Evolutionary conservation across 345 rosid species (phyloP).

Genomic region (Acer negundo): DNA sequence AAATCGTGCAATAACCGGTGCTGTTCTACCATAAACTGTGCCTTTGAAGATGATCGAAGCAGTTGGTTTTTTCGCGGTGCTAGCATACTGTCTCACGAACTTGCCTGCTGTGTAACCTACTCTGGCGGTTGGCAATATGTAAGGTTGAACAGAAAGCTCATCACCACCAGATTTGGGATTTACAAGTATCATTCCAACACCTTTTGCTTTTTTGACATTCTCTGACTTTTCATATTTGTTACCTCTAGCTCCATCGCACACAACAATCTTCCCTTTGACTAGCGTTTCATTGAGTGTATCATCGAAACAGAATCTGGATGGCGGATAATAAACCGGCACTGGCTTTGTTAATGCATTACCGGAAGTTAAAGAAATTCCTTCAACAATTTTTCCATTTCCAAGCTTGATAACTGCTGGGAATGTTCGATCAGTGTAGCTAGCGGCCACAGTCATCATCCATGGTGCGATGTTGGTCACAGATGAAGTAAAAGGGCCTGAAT

Average conservation of each 20-base stretch:
- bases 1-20: slow-evolving; percentile 70
- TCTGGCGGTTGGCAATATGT: slow-evolving; percentile 51
- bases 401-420: slow-evolving; percentile 61
- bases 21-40: slow-evolving; percentile 51
- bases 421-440: slow-evolving; percentile 64
- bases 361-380: slow-evolving; percentile 52
- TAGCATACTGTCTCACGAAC: slow-evolving; percentile 40
- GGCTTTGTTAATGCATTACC: slow-evolving; percentile 36
- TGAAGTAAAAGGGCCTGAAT: slow-evolving; percentile 57
- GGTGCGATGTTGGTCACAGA: slow-evolving; percentile 63
- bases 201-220: slow-evolving; percentile 53
- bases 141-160: slow-evolving; percentile 60
- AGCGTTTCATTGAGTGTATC: slow-evolving; percentile 32
- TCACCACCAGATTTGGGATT: slow-evolving; percentile 53
- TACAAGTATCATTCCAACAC: slow-evolving; percentile 62
- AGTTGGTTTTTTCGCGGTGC: slow-evolving; percentile 40
- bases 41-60: slow-evolving; percentile 62
- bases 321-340: background rate
- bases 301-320: background rate
- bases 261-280: slow-evolving; percentile 45
- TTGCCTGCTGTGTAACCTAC: slow-evolving; percentile 51
- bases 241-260: slow-evolving; percentile 41
- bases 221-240: slow-evolving; percentile 23
- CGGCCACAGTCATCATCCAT: slow-evolving; percentile 88
- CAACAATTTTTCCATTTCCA: slow-evolving; percentile 41